Evolutionary conservation across 73 alveolate species (phyloP), one percentile per base, ranked within the genome.

Genomic region (Paramecium biaurelia): DNA sequence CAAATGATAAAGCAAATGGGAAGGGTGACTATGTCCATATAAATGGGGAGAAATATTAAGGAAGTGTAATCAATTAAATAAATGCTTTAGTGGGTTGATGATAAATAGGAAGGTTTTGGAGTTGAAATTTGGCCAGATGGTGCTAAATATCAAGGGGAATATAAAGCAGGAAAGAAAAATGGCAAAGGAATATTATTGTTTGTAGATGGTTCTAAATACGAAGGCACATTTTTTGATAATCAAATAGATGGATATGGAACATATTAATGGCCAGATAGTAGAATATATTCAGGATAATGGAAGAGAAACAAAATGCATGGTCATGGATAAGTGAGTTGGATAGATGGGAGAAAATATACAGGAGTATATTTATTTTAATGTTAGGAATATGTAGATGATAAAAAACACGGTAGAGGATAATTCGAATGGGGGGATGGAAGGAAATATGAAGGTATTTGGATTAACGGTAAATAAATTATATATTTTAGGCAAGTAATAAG

Each of bases 101-200:
- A 93, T 85, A 95, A 95, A 49, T 94, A 95, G 38, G 92, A 93
- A 43, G 97, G 97, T 15, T 42, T 58, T 47, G 97, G 97, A 4
- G 74, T 93, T 26, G 96, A 95, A 93, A 79, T 68, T 1, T 95
- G 97, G 97, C 90, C 85, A 76, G 97, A 95, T 95, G 93, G 93
- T 89, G 93, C 96, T 47, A 59, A 74, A 41, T 95, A 89, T 85
- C 76, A 79, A 72, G 97, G 97, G 1, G 82, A 93, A 14, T 95
- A 90, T 89, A 42, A 21, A 30, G 43, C 68, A n/a, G 93, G 93
- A 6, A 88, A 88, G 45, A 88, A 88, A 11, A 70, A 88, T 23
- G 93, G 93, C 1, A 70, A 68, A 35, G 93, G 93, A 41, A 70
- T 43, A 42, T 92, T 93, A 79, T n/a, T n/a, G 7, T 92, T 95